Conservation (phyloP, 2,329 filamentous ascomycete genomes). For the Lasiodiplodia hormozganensis region DNA sequence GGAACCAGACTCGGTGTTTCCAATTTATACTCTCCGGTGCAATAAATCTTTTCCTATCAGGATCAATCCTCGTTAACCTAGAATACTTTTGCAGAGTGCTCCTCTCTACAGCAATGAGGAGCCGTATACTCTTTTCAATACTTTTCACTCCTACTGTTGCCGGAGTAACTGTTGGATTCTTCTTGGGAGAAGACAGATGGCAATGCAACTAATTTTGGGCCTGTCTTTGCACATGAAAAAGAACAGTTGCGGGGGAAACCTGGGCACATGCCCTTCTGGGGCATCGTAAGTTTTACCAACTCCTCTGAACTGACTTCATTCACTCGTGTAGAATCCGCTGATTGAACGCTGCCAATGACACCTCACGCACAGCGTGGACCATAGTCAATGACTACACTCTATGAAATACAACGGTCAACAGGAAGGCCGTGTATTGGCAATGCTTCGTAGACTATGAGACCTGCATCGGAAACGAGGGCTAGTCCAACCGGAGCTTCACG, state of each 20-base stretch:
- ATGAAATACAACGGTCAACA: not conserved
- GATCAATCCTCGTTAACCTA: not conserved
- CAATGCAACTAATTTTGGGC: not conserved
- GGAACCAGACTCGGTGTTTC: not conserved
- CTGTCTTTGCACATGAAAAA: too few relatives aligned
- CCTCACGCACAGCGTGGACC: not conserved
- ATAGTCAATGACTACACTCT: not conserved
- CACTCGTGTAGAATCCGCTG: not conserved
- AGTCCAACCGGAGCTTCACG: not conserved
- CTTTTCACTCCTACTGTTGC: too few relatives aligned
- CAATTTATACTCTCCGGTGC: too few relatives aligned
- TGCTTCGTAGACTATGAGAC: not conserved
- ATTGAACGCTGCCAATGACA: not conserved
- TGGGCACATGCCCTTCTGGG: not conserved
- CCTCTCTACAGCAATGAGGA: not conserved
- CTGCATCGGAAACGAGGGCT: not conserved
- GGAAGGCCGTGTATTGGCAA: not conserved
- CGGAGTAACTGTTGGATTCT: not conserved
- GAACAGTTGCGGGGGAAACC: not conserved
- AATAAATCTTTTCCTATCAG: not conserved
- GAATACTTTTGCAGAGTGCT: too few relatives aligned
- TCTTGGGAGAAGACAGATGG: not conserved
- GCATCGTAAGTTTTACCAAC: not conserved
- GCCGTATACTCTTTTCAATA: not conserved
- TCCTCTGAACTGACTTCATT: not conserved